These are phyloP conservation scores for Metschnikowia shivogae DNA, from an alignment of 805 yeast genomes.

Conservation along the genomic window DNA sequence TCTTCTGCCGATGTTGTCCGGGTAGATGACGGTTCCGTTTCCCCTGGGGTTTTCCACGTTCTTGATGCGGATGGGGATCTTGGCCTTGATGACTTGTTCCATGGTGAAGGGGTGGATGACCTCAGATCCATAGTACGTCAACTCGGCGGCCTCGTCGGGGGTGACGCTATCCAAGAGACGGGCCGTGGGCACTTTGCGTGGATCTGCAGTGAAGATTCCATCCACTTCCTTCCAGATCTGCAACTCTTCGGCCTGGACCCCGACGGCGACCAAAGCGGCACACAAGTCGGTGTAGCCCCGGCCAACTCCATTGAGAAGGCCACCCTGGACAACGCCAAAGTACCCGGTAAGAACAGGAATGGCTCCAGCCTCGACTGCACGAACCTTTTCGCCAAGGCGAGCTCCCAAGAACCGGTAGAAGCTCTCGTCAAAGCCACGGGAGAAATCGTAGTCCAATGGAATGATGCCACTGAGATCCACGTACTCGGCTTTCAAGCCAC, in stretches of 20 bases:
- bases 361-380: slow-evolving; percentile 35
- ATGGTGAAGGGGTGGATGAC: slow-evolving; percentile 98
- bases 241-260: slow-evolving; percentile 83
- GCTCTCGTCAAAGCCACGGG: slow-evolving; percentile 59
- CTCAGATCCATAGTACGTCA: slow-evolving; percentile 96
- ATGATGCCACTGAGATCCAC: slow-evolving; percentile 75
- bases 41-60: slow-evolving; percentile 95
- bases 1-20: slow-evolving; percentile 78
- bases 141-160: slow-evolving; percentile 98
- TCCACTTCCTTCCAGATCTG: slow-evolving; percentile 99
- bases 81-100: slow-evolving; percentile 97
- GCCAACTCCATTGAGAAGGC: slow-evolving; percentile 87
- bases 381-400: slow-evolving; percentile 48
- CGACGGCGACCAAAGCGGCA: slow-evolving; percentile 95
- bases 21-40: slow-evolving; percentile 88
- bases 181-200: slow-evolving; percentile 90
- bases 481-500: slow-evolving; percentile 72
- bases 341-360: slow-evolving; percentile 95
- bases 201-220: slow-evolving; percentile 98
- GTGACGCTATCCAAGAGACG: slow-evolving; percentile 82
- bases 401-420: slow-evolving; percentile 58
- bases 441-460: slow-evolving; percentile 54
- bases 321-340: slow-evolving; percentile 95
- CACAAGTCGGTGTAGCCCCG: slow-evolving; percentile 97
- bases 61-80: slow-evolving; percentile 93